Base-by-base conservation (phyloP, 805 yeast genomes). In the Metschnikowia reukaufii region DNA sequence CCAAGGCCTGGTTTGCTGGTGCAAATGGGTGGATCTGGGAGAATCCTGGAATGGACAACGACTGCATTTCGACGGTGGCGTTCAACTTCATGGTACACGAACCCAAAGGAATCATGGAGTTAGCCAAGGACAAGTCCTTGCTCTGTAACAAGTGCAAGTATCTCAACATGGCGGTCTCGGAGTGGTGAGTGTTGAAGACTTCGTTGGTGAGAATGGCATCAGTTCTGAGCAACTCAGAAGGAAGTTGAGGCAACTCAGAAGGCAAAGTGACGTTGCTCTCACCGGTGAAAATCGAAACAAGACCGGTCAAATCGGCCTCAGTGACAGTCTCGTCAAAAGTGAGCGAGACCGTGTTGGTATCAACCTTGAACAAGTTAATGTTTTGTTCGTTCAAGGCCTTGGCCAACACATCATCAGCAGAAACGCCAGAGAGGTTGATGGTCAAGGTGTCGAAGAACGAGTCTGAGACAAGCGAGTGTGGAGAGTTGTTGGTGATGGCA, bases 41-140 rank as follows among this genome's bases (percentile, higher is more conserved):
- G 66, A 94, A 91, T 55, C 94, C 96, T 18, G 97, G 97, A 86
- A 96, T 90, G 3, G 97, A 84, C 44, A 94, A 76, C 38, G 98
- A 94, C 52, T 82, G 79, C 98, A 94, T 94, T 64, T 89, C 92
- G 7, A 90, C 95, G 1, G 98, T 92, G 44, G 96, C 86, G 64
- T 94, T 94, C 61, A 94, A 78, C 67, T 94, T 94, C 99, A 94
- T 94, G 16, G 99, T 94, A 74, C 99, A 94, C 6, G 97, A 88
- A 20, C 99, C 99, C 52, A 94, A 77, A 18, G 99, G 95, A 52
- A 94, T 94, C 99, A 94, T 94, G 4, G 97, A 87, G 62, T 90
- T 86, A 9, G 98, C 97, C 49, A 94, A 76, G 0, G 98, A 92
- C 50, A 94, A 74, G 71, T 94, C 99, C 69, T 87, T 89, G 49